These are phyloP conservation scores for Globisporangium yorkense DNA, from an alignment of 352 stramenopile genomes.

Conservation along the genomic window DNA sequence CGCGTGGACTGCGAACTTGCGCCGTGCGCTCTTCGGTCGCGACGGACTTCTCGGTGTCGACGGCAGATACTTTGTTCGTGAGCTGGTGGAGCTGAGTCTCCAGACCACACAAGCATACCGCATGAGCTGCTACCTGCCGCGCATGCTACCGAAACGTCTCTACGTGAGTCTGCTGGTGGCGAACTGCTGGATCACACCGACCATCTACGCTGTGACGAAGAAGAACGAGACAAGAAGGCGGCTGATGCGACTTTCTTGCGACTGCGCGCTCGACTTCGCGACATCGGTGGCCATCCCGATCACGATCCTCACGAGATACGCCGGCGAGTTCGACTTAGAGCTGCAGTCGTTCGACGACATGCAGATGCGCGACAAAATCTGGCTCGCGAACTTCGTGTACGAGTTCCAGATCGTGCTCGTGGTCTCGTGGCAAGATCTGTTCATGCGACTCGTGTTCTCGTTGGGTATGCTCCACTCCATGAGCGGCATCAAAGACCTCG, in stretches of 20 bases:
- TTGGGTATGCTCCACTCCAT: conserved; percentile 23
- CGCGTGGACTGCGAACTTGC: no score
- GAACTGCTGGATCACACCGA: no score
- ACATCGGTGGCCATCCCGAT: conserved; percentile 10
- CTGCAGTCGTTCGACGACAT: background rate
- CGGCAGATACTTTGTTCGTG: no score
- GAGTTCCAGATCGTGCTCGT: conserved; percentile 24
- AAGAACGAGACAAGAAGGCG: background rate
- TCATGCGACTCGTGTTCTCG: conserved; percentile 31
- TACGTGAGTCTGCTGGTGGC: no score
- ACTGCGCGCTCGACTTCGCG: conserved; percentile 15
- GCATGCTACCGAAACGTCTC: no score
- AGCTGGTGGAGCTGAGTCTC: no score
- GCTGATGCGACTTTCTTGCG: conserved; percentile 16
- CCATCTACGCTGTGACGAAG: no score
- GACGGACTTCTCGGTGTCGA: no score
- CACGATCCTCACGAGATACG: conserved; percentile 8
- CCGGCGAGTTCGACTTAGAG: conserved; percentile 1
- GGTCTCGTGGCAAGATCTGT: conserved; percentile 24
- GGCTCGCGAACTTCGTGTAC: conserved; percentile 21
- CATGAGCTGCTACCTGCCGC: no score
- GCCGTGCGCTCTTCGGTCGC: no score
- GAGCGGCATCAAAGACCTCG: conserved; percentile 25
- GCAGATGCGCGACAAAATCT: conserved; percentile 19
- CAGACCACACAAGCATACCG: no score